Evolutionary conservation across 2,329 filamentous ascomycete species (phyloP).

Genomic region (Cryphonectria naterciae): DNA sequence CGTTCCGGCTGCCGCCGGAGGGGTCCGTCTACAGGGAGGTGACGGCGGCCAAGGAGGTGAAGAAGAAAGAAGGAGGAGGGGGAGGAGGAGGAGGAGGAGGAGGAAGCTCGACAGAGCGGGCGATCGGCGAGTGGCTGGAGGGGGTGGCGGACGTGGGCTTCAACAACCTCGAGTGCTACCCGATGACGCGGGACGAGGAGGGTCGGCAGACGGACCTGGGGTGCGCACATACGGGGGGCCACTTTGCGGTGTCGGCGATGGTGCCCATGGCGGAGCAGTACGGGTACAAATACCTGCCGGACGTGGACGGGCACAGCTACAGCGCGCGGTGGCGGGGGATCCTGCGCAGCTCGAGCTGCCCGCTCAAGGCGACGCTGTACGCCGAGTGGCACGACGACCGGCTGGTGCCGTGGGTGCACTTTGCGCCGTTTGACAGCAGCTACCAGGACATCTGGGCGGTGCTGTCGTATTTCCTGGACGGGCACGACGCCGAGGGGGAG

Average conservation of each 20-base stretch:
- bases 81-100: not conserved
- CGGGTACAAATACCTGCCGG: constrained; percentile 66
- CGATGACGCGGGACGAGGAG: constrained; percentile 31
- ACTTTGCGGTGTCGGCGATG: constrained; percentile 39
- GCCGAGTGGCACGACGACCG: constrained; percentile 76
- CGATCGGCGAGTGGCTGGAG: constrained; percentile 47
- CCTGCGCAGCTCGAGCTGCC: constrained; percentile 64
- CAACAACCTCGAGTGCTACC: constrained; percentile 45
- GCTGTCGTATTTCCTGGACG: constrained; percentile 66
- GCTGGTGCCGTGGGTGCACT: constrained; percentile 72
- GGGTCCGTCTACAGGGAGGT: constrained; percentile 48
- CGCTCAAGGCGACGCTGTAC: constrained; percentile 74
- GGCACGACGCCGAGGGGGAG: constrained; percentile 58
- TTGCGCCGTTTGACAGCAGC: constrained; percentile 71
- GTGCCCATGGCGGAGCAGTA: constrained; percentile 55
- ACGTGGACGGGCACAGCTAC: constrained; percentile 71
- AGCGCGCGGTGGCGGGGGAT: constrained; percentile 66
- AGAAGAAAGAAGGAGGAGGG: constrained; percentile 19
- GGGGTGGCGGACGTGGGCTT: constrained; percentile 49
- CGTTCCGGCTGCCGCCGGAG: constrained; percentile 53
- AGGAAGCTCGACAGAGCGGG: constrained; percentile 29
- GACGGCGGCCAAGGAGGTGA: constrained; percentile 33
- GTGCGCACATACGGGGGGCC: constrained; percentile 46
- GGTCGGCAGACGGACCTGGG: constrained; percentile 29
- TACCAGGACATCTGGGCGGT: constrained; percentile 69